A percentile compares a stretch with the other conserved stretches of the same genome.
Evolutionary conservation across 805 yeast genomes (phyloP).

Genomic region (Saccharomycopsis sp.): DNA sequence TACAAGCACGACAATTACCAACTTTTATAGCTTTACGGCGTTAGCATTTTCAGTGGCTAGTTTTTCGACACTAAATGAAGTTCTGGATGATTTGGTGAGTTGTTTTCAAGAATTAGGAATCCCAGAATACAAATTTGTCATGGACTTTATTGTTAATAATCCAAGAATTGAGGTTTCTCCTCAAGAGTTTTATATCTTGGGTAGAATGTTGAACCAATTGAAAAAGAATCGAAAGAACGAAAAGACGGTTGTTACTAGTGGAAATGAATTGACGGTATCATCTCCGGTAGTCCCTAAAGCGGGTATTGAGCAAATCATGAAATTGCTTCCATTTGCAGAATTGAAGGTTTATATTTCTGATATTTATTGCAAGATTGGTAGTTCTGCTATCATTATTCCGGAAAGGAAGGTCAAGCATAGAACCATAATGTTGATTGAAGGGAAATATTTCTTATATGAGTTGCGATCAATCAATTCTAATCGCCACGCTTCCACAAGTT

Average conservation of each 20-base stretch:
- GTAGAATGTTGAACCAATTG: neutral
- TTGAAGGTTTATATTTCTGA: slow-evolving; percentile 3
- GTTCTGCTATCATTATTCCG: neutral
- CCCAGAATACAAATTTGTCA: slow-evolving; percentile 1
- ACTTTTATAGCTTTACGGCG: neutral
- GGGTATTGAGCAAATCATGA: slow-evolving; percentile 3
- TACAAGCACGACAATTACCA: slow-evolving; percentile 6
- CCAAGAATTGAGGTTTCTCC: slow-evolving; percentile 8
- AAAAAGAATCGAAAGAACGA: neutral
- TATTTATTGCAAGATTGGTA: slow-evolving; percentile 4
- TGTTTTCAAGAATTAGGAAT: neutral
- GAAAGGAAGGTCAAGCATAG: neutral
- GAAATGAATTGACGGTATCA: neutral
- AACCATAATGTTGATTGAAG: slow-evolving; percentile 6
- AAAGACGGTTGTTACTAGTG: too few relatives aligned
- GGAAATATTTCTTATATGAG: slow-evolving; percentile 7
- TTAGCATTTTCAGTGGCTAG: slow-evolving; percentile 2
- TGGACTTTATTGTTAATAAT: slow-evolving; percentile 2
- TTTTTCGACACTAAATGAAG: neutral
- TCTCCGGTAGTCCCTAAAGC: neutral
- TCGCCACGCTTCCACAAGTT: neutral
- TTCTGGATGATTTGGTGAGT: neutral
- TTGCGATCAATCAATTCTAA: slow-evolving; percentile 3
- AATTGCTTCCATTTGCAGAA: slow-evolving; percentile 4
- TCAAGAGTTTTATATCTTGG: neutral